phyloP scores from a whole-genome alignment of 2,329 filamentous ascomycete species.

The Beauveria rudraprayagi region DNA sequence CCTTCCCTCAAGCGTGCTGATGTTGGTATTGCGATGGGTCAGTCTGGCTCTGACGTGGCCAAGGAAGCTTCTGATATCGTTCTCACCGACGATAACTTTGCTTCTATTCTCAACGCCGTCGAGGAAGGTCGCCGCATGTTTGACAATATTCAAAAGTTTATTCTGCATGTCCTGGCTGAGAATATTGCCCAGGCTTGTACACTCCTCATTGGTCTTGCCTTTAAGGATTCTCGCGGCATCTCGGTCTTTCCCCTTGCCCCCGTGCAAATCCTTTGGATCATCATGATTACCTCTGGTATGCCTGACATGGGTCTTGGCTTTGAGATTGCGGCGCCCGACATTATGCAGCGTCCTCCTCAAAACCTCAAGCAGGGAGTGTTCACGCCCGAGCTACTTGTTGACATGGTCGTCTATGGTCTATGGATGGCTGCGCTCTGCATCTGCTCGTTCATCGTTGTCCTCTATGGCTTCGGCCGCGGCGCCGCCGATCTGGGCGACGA shows the following conservation, averaged over 20 bases:
- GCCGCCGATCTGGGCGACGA: slow-evolving; percentile 43
- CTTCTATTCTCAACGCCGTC: slow-evolving; percentile 62
- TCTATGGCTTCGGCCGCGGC: slow-evolving; percentile 41
- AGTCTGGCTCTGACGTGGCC: slow-evolving; percentile 60
- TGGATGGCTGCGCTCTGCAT: slow-evolving; percentile 58
- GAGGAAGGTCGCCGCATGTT: slow-evolving; percentile 64
- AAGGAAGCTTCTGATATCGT: slow-evolving; percentile 63
- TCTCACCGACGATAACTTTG: slow-evolving; percentile 65
- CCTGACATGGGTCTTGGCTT: slow-evolving; percentile 70
- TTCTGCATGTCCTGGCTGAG: slow-evolving; percentile 57
- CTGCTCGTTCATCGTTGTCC: slow-evolving; percentile 41
- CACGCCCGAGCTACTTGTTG: slow-evolving; percentile 54
- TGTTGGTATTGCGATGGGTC: slow-evolving; percentile 62
- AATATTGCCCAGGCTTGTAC: slow-evolving; percentile 64
- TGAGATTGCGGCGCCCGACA: slow-evolving; percentile 59
- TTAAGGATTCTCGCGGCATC: slow-evolving; percentile 55
- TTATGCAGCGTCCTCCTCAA: slow-evolving; percentile 62
- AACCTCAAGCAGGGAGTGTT: slow-evolving; percentile 51
- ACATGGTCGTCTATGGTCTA: slow-evolving; percentile 59
- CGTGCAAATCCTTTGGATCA: slow-evolving; percentile 72
- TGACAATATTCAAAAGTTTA: slow-evolving; percentile 68
- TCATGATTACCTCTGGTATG: slow-evolving; percentile 68
- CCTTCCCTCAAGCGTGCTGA: slow-evolving; percentile 58
- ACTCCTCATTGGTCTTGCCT: slow-evolving; percentile 59
- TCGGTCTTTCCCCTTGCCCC: slow-evolving; percentile 66